phyloP scores from a whole-genome alignment of 345 rosid genomes.

The Eutrema japonicum region DNA sequence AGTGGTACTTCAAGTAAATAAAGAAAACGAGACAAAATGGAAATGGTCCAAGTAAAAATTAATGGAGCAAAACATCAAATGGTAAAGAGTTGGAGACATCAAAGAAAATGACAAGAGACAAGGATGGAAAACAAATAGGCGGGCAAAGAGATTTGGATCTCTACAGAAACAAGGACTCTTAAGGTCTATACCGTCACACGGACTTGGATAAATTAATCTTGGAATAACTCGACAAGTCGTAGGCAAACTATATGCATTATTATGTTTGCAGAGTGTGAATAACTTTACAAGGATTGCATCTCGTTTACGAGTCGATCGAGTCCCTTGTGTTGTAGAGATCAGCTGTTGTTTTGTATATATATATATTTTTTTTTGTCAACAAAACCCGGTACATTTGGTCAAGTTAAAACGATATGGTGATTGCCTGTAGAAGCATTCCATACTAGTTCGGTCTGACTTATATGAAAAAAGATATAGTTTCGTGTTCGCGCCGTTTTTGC shows the following conservation, averaged over 20 bases:
- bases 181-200: constrained; percentile 11
- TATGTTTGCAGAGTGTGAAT: background rate
- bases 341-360: background rate
- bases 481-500: no score
- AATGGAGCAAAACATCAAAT: constrained; percentile 25
- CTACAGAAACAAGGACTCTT: background rate
- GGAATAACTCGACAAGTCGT: background rate
- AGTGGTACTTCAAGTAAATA: constrained; percentile 21
- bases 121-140: constrained; percentile 10
- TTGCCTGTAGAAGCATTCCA: no score
- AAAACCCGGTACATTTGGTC: no score
- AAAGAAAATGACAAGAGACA: constrained; percentile 22
- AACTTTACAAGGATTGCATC: background rate
- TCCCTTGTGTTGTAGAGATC: background rate
- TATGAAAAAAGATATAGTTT: no score
- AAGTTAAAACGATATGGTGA: no score
- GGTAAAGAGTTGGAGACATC: constrained; percentile 32
- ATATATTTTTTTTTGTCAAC: no score
- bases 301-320: background rate
- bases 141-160: constrained; percentile 17
- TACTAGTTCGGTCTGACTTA: no score
- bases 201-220: background rate
- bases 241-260: constrained; percentile 1
- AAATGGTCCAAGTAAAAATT: constrained; percentile 18
- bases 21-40: background rate